Percentiles rank a stretch among this genome's conserved stretches.
Conservation (phyloP, 1,139 yeast species). For the Blastobotrys malaysiensis region DNA sequence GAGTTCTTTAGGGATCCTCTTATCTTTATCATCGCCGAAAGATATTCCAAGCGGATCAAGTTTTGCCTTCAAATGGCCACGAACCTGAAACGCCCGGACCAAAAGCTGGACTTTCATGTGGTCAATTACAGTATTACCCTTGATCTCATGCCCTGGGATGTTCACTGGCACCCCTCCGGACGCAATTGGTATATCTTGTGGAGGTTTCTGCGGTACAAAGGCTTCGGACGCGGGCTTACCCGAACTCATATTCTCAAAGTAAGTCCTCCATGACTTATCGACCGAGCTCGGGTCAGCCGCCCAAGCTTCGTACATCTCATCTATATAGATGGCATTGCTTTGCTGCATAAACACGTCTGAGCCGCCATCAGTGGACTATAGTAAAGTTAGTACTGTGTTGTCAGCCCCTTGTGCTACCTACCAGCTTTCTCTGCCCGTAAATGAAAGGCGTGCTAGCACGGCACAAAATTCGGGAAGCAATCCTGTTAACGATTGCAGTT, state of each 20-base stretch:
- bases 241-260: slow-evolving; percentile 81
- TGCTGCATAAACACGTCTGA: slow-evolving; percentile 76
- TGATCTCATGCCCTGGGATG: slow-evolving; percentile 28
- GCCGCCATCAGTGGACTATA: not conserved
- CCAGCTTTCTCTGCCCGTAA: not conserved
- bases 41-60: slow-evolving; percentile 88
- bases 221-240: slow-evolving; percentile 65
- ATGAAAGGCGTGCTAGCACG: not conserved
- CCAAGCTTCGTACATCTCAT: slow-evolving; percentile 97
- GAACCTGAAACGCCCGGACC: slow-evolving; percentile 94
- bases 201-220: slow-evolving; percentile 70
- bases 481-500: not conserved
- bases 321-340: slow-evolving; percentile 84
- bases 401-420: not conserved
- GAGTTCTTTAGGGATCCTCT: slow-evolving; percentile 64
- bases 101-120: slow-evolving; percentile 91
- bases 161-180: slow-evolving; percentile 58
- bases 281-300: slow-evolving; percentile 81
- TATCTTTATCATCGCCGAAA: slow-evolving; percentile 54
- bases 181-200: slow-evolving; percentile 68
- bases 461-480: not conserved
- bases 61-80: slow-evolving; percentile 92
- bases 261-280: slow-evolving; percentile 88
- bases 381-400: not conserved
- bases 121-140: slow-evolving; percentile 42